phyloP scores from a whole-genome alignment of 345 rosid genomes.

The Eucalyptus marginata region DNA sequence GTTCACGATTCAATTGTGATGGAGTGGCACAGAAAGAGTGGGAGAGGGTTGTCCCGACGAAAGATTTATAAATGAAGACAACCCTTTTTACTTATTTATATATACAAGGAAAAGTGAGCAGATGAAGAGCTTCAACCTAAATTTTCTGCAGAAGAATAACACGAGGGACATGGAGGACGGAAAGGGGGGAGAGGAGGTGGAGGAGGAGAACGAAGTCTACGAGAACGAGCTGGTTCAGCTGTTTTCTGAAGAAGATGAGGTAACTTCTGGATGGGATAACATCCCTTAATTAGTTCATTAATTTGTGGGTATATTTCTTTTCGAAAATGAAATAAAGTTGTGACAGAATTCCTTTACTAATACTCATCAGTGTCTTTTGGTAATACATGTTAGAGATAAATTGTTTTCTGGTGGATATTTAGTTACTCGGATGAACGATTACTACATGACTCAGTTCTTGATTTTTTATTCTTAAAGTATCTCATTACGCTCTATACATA shows the following conservation, averaged over 20 bases:
- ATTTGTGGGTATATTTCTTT: not conserved
- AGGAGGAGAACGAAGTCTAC: slow-evolving; percentile 34
- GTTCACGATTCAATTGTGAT: not conserved
- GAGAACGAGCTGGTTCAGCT: slow-evolving; percentile 80
- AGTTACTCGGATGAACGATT: not conserved
- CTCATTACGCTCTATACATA: not conserved
- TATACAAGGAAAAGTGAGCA: not conserved
- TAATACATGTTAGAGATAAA: not conserved
- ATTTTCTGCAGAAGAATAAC: slow-evolving; percentile 22
- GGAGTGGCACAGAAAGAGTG: not conserved
- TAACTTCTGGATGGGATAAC: not conserved
- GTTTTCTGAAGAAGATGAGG: slow-evolving; percentile 96
- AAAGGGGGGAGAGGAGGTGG: slow-evolving; percentile 3
- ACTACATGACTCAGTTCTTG: not conserved
- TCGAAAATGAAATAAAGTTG: not conserved
- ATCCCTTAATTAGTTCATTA: not conserved
- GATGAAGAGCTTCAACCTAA: not conserved
- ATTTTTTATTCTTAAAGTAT: not conserved
- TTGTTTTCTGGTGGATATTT: not conserved
- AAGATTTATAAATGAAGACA: not conserved
- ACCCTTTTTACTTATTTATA: not conserved
- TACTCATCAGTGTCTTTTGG: not conserved
- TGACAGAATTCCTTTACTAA: too few relatives aligned
- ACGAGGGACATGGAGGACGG: slow-evolving; percentile 31
- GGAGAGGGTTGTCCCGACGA: not conserved